These are phyloP conservation scores for Candida xiaguanensis DNA, from an alignment of 805 yeast genomes.

Conservation along the genomic window DNA sequence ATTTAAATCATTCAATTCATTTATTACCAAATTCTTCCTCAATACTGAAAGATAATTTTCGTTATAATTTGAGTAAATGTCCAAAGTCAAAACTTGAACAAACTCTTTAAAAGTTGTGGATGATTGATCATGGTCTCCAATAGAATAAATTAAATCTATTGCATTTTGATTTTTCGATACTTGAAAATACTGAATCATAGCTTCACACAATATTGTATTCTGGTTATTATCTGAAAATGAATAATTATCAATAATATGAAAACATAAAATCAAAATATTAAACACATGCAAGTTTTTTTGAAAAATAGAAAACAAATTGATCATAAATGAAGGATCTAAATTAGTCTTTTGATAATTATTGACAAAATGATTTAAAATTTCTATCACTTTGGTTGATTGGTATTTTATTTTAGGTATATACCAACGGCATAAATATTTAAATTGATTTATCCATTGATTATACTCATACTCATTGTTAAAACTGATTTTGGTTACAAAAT, in stretches of 20 bases:
- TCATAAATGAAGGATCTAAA: not conserved
- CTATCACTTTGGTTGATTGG: not conserved
- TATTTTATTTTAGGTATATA: conserved; percentile 8
- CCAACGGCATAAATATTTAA: conserved; percentile 17
- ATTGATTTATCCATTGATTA: conserved; percentile 7
- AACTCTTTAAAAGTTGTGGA: conserved; percentile 10
- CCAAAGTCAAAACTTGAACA: conserved; percentile 14
- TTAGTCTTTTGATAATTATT: conserved; percentile 5
- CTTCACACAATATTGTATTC: not conserved
- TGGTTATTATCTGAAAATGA: not conserved
- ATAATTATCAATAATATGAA: not conserved
- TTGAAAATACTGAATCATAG: conserved; percentile 1
- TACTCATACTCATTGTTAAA: not conserved
- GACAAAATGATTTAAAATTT: conserved; percentile 6
- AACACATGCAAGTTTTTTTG: not conserved
- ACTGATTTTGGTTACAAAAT: conserved; percentile 10
- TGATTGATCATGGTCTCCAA: conserved; percentile 1
- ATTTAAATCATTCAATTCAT: not conserved
- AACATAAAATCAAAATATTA: not conserved
- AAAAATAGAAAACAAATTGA: conserved; percentile 1
- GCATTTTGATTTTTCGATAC: not conserved
- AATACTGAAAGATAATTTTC: conserved; percentile 2
- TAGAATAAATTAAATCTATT: conserved; percentile 2
- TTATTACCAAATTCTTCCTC: not conserved
- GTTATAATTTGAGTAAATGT: conserved; percentile 6